Evolutionary conservation across 1,284 basidiomycete genomes (phyloP).

Genomic region (Trichosporon sp.): DNA sequence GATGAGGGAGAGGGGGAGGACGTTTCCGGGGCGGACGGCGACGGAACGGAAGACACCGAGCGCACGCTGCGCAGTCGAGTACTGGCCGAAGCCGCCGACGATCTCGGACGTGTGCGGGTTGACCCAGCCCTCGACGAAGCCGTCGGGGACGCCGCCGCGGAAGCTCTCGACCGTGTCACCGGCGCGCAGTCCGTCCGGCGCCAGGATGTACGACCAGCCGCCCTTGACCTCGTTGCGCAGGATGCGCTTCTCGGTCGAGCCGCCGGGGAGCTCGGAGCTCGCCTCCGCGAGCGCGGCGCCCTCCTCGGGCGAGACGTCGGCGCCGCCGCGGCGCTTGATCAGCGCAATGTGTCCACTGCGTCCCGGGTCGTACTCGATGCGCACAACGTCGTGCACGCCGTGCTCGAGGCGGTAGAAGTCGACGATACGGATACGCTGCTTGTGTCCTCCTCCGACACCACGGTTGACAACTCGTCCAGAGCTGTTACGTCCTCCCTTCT

Average conservation of each 20-base stretch:
- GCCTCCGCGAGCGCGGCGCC: slow-evolving; percentile 34
- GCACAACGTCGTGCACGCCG: slow-evolving; percentile 80
- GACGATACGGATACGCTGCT: slow-evolving; percentile 74
- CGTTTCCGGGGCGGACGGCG: slow-evolving; percentile 87
- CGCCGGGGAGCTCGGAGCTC: slow-evolving; percentile 15
- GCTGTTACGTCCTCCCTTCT: slow-evolving; percentile 78
- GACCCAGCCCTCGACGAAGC: slow-evolving; percentile 64
- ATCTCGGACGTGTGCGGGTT: slow-evolving; percentile 51
- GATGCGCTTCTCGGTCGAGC: slow-evolving; percentile 13
- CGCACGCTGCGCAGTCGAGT: slow-evolving; percentile 50
- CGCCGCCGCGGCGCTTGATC: slow-evolving; percentile 48
- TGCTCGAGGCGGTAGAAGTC: slow-evolving; percentile 76
- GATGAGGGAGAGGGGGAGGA: slow-evolving; percentile 84
- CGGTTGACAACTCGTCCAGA: slow-evolving; percentile 84
- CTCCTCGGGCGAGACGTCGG: slow-evolving; percentile 27
- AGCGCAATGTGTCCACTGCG: slow-evolving; percentile 92
- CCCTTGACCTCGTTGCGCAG: slow-evolving; percentile 38
- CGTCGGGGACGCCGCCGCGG: slow-evolving; percentile 71
- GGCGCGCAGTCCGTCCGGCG: slow-evolving; percentile 79
- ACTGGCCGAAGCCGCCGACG: slow-evolving; percentile 46
- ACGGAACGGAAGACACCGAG: slow-evolving; percentile 79
- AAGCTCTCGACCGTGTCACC: slow-evolving; percentile 88
- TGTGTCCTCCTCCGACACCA: slow-evolving; percentile 86
- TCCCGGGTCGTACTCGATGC: slow-evolving; percentile 96
- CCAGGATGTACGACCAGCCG: slow-evolving; percentile 76